Conservation (phyloP, 331 rosid genomes). For the Arachis monticola region DNA sequence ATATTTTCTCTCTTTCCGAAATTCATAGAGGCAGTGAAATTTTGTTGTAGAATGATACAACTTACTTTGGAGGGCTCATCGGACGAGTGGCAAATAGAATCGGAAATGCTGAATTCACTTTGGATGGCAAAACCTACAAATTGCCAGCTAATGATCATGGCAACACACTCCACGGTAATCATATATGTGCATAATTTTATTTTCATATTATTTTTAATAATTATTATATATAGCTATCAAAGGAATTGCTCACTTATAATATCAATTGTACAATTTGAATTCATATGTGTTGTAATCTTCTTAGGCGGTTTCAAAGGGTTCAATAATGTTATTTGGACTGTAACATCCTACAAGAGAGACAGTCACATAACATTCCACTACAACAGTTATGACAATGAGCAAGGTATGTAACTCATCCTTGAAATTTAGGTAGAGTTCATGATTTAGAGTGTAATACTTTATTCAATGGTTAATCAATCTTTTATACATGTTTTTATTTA, state of each 20-base stretch:
- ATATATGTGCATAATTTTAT: too few species aligned
- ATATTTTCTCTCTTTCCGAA: too few species aligned
- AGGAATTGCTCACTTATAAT: too few species aligned
- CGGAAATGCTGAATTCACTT: conserved; percentile 50
- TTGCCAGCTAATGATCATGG: conserved; percentile 54
- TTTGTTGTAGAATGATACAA: conserved; percentile 52
- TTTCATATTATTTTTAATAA: not conserved
- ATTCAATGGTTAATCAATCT: not conserved
- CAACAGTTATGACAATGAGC: conserved; percentile 50
- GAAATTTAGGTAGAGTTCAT: too few species aligned
- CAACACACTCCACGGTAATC: conserved; percentile 53
- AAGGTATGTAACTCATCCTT: conserved; percentile 39
- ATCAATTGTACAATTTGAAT: not conserved
- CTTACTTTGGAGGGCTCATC: conserved; percentile 56
- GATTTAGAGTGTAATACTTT: not conserved
- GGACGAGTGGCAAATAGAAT: conserved; percentile 68
- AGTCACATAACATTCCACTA: conserved; percentile 53
- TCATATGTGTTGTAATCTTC: not conserved
- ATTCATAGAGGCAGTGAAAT: not conserved
- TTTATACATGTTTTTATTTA: too few species aligned
- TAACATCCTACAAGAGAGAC: conserved; percentile 31
- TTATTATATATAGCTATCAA: not conserved
- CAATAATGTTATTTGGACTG: conserved; percentile 52
- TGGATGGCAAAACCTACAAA: conserved; percentile 48
- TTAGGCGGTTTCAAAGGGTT: conserved; percentile 59